A percentile compares a stretch with the other conserved stretches of the same genome.
These are phyloP conservation scores for Botrytis squamosa DNA, from an alignment of 2,329 filamentous ascomycete genomes.

Conservation along the genomic window DNA sequence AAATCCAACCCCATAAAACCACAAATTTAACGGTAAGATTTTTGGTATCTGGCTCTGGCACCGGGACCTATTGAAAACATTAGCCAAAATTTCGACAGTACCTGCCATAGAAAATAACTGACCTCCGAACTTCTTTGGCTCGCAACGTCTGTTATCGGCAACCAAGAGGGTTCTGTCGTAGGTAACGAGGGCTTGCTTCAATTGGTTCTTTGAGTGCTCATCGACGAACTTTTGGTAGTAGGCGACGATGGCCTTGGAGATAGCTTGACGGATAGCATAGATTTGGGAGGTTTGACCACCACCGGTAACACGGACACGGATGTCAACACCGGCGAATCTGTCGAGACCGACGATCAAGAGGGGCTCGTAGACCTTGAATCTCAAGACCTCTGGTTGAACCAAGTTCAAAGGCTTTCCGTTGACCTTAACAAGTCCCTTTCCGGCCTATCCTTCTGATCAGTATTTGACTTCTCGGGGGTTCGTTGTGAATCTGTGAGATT, in stretches of 20 bases:
- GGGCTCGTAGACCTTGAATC: conserved; percentile 99
- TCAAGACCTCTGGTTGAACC: conserved; percentile 92
- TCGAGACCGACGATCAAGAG: conserved; percentile 95
- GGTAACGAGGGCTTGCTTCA: conserved; percentile 94
- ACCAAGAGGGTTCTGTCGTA: conserved; percentile 98
- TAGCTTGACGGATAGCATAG: conserved; percentile 98
- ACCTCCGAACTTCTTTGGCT: conserved; percentile 88
- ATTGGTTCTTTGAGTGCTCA: conserved; percentile 99
- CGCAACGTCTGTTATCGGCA: conserved; percentile 97
- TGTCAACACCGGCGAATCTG: conserved; percentile 96
- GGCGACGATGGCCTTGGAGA: conserved; percentile 93
- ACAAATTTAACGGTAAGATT: conserved; percentile 88
- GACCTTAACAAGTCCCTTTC: conserved; percentile 94
- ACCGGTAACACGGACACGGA: conserved; percentile 92
- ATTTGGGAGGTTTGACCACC: conserved; percentile 98
- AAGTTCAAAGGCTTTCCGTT: conserved; percentile 95
- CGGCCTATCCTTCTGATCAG: conserved; percentile 50
- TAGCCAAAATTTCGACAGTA: conserved; percentile 24
- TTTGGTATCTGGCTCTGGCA: conserved; percentile 96
- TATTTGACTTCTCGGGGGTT: conserved; percentile 8
- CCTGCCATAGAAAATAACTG: conserved; percentile 23
- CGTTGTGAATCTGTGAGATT: background rate
- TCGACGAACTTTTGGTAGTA: conserved; percentile 99
- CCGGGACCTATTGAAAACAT: conserved; percentile 70
- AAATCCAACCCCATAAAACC: conserved; percentile 33